Evolutionary conservation across 2,329 filamentous ascomycete species (phyloP), one percentile per base, ranked within the genome.

Genomic region (Pestalotiopsis fici): DNA sequence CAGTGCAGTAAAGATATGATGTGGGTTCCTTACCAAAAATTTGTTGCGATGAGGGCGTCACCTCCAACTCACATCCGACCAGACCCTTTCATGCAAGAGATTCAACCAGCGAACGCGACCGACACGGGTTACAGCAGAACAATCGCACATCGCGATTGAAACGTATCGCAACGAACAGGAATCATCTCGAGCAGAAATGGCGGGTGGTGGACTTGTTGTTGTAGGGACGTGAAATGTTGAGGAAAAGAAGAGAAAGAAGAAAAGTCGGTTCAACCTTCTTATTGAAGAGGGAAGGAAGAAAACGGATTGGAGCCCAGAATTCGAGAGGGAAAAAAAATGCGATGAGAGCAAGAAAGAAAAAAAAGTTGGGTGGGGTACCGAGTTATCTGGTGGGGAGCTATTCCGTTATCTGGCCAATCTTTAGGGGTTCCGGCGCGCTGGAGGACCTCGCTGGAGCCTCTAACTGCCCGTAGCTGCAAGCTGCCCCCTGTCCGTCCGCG

Each of bases 361-460:
- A 62, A 60, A 62, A 62, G n/a, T 43, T 62, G 31, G 37, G 59
- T 50, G 59, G 59, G 59, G 59, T 23, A 50, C 43, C 43, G 43
- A 23, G 18, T n/a, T 50, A 50, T 15, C 9, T 28, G 47, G 59
- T 62, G 59, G 59, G 47, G 59, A 62, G 59, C 59, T 62, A 62
- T 47, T 23, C 59, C 21, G 27, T 37, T 27, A 27, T 27, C 55
- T 31, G 4, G n/a, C 55, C 23, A 57, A 27, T 27, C 18, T 57
- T 37, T 15, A 31, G 28, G 57, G 57, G 57, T 27, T 37, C 18
- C 21, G 43, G 7, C 6, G 43, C 43, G 43, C 43, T 50, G 43
- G 18, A 50, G 43, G 43, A 35, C 31, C 31, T 35, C 31, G 31
- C 31, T 35, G 11, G 31, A 11, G 43, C 43, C 43, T 50, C 43